Evolutionary conservation across 2,329 filamentous ascomycete species (phyloP).

Genomic region (Aspergillus uvarum): DNA sequence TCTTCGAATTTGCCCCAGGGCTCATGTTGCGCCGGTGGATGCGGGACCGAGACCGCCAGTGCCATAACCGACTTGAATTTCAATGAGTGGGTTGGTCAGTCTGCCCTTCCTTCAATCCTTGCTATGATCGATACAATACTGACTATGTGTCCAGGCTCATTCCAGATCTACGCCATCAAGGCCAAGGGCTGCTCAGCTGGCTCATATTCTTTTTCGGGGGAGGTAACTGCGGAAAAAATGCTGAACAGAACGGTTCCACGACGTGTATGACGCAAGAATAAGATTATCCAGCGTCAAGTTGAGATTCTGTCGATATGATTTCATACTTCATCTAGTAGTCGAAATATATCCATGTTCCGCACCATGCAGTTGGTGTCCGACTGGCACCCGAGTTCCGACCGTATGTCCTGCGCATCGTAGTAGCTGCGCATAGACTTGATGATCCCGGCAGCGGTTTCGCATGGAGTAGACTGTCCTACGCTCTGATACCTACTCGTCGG

Average conservation of each 20-base stretch:
- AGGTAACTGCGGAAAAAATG: background rate
- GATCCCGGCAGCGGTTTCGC: slow-evolving; percentile 22
- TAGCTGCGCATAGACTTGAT: slow-evolving; percentile 19
- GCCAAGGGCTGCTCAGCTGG: slow-evolving; percentile 9
- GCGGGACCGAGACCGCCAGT: background rate
- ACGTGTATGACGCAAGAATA: too few relatives aligned
- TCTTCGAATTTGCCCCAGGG: slow-evolving; percentile 23
- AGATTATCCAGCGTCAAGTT: too few relatives aligned
- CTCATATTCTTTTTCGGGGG: background rate
- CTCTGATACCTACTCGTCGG: slow-evolving; percentile 6
- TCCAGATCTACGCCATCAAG: slow-evolving; percentile 54
- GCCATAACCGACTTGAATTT: slow-evolving; percentile 41
- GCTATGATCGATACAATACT: background rate
- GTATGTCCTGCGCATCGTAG: slow-evolving; percentile 17
- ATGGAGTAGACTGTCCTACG: slow-evolving; percentile 18
- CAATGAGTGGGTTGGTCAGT: slow-evolving; percentile 55
- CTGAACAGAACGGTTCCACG: background rate
- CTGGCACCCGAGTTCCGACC: slow-evolving; percentile 21
- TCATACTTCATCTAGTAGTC: slow-evolving; percentile 15
- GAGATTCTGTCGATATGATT: too few relatives aligned
- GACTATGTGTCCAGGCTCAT: slow-evolving; percentile 40
- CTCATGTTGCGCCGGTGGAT: background rate
- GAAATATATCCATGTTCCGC: slow-evolving; percentile 22
- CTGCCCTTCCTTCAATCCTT: background rate
- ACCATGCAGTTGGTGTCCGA: slow-evolving; percentile 20